phyloP scores from a whole-genome alignment of 2,329 filamentous ascomycete species.

The Alternaria metachromatica region DNA sequence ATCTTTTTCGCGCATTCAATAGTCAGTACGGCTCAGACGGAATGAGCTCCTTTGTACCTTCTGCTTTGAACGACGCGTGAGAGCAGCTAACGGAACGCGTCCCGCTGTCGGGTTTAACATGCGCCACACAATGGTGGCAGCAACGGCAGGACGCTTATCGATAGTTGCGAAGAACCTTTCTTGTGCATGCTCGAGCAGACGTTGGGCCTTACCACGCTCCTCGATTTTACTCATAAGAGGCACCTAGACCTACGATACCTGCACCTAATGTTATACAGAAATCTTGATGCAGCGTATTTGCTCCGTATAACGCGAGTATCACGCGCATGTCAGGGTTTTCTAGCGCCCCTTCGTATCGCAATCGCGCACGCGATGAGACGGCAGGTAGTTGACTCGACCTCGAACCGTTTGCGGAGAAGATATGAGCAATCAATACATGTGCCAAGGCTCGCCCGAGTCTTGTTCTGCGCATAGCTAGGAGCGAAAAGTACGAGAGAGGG shows the following conservation, averaged over 20 bases:
- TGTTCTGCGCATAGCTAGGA: not conserved
- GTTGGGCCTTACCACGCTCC: not conserved
- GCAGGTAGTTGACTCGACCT: not conserved
- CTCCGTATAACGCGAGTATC: not conserved
- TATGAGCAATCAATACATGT: not conserved
- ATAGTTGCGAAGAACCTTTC: not conserved
- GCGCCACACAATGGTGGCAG: not conserved
- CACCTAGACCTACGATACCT: not conserved
- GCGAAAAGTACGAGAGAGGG: slow-evolving; percentile 2
- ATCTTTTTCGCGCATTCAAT: not conserved
- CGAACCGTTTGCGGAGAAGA: not conserved
- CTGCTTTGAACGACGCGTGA: not conserved
- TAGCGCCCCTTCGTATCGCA: not conserved
- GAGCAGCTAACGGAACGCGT: not conserved
- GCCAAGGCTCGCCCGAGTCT: not conserved
- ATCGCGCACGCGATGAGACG: not conserved
- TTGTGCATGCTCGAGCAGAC: not conserved
- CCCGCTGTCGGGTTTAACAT: not conserved
- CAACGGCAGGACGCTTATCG: not conserved
- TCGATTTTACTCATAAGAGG: not conserved
- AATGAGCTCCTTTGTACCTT: not conserved
- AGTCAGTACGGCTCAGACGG: not conserved
- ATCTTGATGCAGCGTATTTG: not conserved
- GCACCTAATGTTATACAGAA: not conserved
- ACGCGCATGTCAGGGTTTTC: not conserved